Evolutionary conservation across 2,329 filamentous ascomycete genomes (phyloP), one percentile per base, ranked within the genome.

Genomic region (Penicillium janthinellum): DNA sequence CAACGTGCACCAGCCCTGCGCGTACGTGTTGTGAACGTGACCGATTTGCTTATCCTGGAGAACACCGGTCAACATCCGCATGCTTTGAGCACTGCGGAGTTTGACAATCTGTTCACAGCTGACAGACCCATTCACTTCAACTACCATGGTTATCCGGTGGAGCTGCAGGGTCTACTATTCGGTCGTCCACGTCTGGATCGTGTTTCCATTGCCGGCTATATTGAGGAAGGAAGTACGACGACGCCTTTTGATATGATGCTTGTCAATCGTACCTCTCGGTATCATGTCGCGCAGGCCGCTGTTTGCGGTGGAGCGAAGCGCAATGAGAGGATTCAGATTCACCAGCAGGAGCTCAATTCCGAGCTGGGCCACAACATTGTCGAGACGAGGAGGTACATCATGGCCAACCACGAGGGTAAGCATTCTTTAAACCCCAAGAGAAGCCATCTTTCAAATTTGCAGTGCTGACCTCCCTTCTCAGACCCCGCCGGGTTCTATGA

Each of bases 171-270:
- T 0, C 69, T 89, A 28, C 72, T 89, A 2, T 89, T 89, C 67
- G 85, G 85, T 0, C 78, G 86, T 0, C 79, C 78, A 0, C 74
- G 77, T 10, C 66, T 84, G 15, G 77, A 84, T 5, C 79, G 85
- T 2, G 80, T 88, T 60, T 81, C 73, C 0, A 82, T 89, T 7
- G 81, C 80, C 14, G 85, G 83, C 4, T 90, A 89, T 64, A 81
- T 81, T 28, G 87, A 90, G 67, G 87, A 90, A 71, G 87, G 86
- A 0, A 85, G 79, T 54, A 89, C 87, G 0, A 90, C 86, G 0
- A 89, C 86, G 2, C 87, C 87, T 1, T 89, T 90, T 65, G 84
- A 89, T 66, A 89, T 89, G 87, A 86, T 89, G 86, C 77, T 89
- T 1, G 72, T 83, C 4, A 90, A 90, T 66, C 66, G 76, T 20